phyloP scores from a whole-genome alignment of 192 early-diverging fungal genomes.

The Dissophora ornata region DNA sequence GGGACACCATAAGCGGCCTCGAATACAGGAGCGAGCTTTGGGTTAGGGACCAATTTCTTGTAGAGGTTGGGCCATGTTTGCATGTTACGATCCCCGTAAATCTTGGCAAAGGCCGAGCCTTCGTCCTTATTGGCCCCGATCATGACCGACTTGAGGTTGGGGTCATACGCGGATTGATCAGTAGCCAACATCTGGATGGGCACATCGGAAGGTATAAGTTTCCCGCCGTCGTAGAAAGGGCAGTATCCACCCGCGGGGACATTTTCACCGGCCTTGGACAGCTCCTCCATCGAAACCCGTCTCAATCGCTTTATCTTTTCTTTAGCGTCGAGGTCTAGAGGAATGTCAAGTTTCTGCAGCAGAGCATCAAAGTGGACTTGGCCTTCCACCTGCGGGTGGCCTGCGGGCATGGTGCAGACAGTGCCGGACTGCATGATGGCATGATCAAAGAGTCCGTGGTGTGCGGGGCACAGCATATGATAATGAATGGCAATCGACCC shows the following conservation, averaged over 20 bases:
- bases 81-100: constrained; percentile 1
- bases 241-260: background rate
- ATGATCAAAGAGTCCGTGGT: constrained; percentile 36
- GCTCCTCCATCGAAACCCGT: constrained; percentile 5
- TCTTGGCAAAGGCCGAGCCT: constrained; percentile 4
- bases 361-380: constrained; percentile 23
- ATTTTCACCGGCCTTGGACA: background rate
- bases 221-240: constrained; percentile 15
- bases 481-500: constrained; percentile 34
- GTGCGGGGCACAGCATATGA: constrained; percentile 19
- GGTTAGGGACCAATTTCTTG: constrained; percentile 1
- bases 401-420: constrained; percentile 2
- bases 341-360: constrained; percentile 11
- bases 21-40: background rate
- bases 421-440: constrained; percentile 50
- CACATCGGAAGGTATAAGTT: constrained; percentile 15
- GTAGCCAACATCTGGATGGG: constrained; percentile 1
- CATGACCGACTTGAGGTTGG: constrained; percentile 30
- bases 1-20: constrained; percentile 25
- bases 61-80: constrained; percentile 2
- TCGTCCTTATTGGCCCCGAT: constrained; percentile 36
- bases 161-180: constrained; percentile 14
- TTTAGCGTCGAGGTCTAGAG: constrained; percentile 4
- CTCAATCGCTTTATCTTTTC: constrained; percentile 30
- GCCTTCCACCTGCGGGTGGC: constrained; percentile 3